Conservation (phyloP, 2,329 filamentous ascomycete genomes). For the Onygenales sp. region DNA sequence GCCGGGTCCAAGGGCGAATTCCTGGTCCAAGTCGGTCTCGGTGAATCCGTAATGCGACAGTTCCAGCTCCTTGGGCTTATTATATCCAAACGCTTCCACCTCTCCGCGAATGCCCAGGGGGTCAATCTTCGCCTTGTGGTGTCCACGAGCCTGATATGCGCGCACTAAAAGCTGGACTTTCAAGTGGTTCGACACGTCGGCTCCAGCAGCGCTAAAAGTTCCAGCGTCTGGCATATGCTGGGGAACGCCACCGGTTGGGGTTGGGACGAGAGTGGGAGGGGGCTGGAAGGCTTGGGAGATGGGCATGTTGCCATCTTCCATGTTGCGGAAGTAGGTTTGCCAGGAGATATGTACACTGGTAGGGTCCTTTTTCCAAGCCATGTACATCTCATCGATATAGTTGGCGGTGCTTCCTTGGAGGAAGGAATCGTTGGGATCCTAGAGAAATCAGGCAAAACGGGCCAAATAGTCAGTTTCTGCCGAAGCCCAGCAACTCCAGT, state of each 20-base stretch:
- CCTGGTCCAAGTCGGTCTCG: conserved; percentile 84
- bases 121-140: conserved; percentile 97
- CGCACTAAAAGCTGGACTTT: conserved; percentile 96
- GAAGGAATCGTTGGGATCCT: conserved; percentile 91
- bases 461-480: conserved; percentile 17
- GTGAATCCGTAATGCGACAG: conserved; percentile 92
- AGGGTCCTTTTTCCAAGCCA: conserved; percentile 92
- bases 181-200: conserved; percentile 87
- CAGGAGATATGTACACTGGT: conserved; percentile 93
- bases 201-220: conserved; percentile 56
- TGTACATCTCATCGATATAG: conserved; percentile 99
- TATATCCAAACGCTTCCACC: conserved; percentile 72
- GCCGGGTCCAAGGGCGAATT: conserved; percentile 86
- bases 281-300: conserved; percentile 95
- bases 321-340: conserved; percentile 99
- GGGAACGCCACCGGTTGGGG: conserved; percentile 68
- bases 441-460: conserved; percentile 9
- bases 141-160: conserved; percentile 94
- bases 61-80: conserved; percentile 83
- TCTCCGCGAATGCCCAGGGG: conserved; percentile 88
- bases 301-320: conserved; percentile 97
- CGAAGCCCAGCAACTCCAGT: neutral
- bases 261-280: conserved; percentile 81
- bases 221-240: conserved; percentile 61
- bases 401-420: conserved; percentile 93